Base-by-base conservation (phyloP, 805 yeast genomes). In the Candida cerambycidarum region DNA sequence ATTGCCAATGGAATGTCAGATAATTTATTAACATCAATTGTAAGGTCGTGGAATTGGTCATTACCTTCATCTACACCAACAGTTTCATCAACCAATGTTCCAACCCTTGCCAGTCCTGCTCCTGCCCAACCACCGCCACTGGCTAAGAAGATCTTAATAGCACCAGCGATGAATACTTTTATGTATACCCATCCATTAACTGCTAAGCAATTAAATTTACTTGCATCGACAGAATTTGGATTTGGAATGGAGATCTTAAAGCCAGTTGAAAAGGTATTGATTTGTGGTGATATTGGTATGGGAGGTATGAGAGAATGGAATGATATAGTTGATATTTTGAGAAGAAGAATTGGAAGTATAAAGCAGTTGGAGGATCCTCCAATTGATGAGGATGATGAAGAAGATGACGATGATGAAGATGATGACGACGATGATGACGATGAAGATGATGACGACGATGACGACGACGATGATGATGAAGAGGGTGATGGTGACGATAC, bases 301-400 rank as follows among this genome's bases (percentile, higher is more conserved):
- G 76, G 76, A 4, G 76, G 76, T 6, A 71, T 71, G 76, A 54
- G 75, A 39, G 76, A 71, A 55, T 71, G 76, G 76, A 58, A 52
- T 46, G 76, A 71, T 25, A 55, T 70, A 18, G 76, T 71, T 17
- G 75, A 71, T 44, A 68, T 66, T 13, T 52, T 71, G 39, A 57
- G 73, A 40, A 59, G 69, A 32, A 59, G 62, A 40, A 63, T 69
- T 35, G 54, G 47, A 33, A 43, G 51, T 3, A 48, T 69, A 29
- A 58, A 60, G 38, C 58, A 56, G 3, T 38, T 39, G 14, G 63
- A 55, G 10, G 62, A 53, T 3, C 61, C 55, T 11, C 41, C 32
- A 11, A 31, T 23, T 5, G 33, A 32, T 8, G 67, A 57, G 17
- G 64, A 59, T 9, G 69, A 55, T 5, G 65, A 56, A 1, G 63